Evolutionary conservation across 495 filamentous ascomycete genomes (phyloP).

Genomic region (Aspergillus coremiiformis): DNA sequence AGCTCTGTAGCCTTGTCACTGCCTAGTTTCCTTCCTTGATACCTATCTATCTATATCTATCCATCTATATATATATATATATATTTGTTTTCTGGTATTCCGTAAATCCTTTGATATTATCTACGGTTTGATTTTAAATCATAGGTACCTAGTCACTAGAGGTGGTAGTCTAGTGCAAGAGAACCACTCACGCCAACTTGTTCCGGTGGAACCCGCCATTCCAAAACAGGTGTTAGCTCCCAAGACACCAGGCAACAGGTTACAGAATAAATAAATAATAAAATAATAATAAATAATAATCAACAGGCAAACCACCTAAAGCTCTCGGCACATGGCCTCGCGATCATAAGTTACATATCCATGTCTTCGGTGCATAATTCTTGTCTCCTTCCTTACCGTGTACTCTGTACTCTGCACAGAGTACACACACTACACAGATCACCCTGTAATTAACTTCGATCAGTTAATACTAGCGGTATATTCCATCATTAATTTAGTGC

Average conservation of each 20-base stretch:
- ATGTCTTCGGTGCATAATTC: neutral
- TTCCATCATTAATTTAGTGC: too few species aligned
- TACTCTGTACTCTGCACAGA: too few species aligned
- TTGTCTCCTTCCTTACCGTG: neutral
- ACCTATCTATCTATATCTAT: too few species aligned
- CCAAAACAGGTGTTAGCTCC: neutral
- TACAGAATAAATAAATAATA: neutral
- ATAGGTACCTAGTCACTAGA: neutral
- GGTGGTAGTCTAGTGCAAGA: neutral
- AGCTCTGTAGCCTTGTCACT: neutral
- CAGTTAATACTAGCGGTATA: neutral
- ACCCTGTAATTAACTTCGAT: neutral
- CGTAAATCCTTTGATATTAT: too few species aligned
- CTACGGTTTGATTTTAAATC: neutral
- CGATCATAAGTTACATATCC: neutral
- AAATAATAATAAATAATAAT: neutral
- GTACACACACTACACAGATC: neutral
- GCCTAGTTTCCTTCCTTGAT: neutral
- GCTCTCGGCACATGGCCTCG: neutral
- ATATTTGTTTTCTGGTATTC: neutral
- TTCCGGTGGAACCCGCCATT: neutral
- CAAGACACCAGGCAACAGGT: neutral
- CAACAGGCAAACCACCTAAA: neutral
- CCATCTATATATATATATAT: too few species aligned
- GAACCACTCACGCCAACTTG: conserved; percentile 1